Evolutionary conservation across 2,329 filamentous ascomycete species (phyloP), one percentile per base, ranked within the genome.

Genomic region (Trichoderma sp.): DNA sequence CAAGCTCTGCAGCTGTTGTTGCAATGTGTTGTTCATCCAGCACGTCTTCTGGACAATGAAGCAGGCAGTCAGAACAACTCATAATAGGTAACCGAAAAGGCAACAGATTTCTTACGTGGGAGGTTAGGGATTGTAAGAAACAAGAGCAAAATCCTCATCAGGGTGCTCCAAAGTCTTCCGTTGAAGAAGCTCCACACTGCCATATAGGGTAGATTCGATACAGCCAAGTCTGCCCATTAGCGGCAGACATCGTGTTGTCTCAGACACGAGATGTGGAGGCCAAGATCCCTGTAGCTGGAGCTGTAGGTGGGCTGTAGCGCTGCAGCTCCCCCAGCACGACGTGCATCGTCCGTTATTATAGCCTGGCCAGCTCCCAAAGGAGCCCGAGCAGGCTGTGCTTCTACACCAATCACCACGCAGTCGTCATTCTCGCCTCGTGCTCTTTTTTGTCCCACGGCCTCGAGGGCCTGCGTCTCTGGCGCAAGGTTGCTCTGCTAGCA

Each of bases 401-500:
- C 26, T 30, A 26, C 4, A 30, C 49, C 46, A 64, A 63, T 24
- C n/a, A 52, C 32, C 21, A 14, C 49, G 34, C 59, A 52, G 30
- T 11, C 51, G 34, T 39, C 51, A 65, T 56, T 56, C 39, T 66
- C 54, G 37, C 64, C 64, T 67, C 46, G 21, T 16, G 46, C n/a
- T 24, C n/a, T 3, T 28, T 30, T 46, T 13, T 51, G 16, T 59
- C 64, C 21, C 30, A 67, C 56, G 46, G 64, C 64, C 59, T 60
- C 55, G 69, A 68, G 59, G 69, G 49, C 32, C 59, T 68, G 66
- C 59, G 52, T 65, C 52, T 55, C 30, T 34, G 69, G 59, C 68
- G 39, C 65, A 39, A 43, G 60, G 58, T 63, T 52, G 64, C 52
- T 59, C 52, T 46, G 37, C 18, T 61, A 60, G 21, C 61, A 64